Evolutionary conservation across 2,329 filamentous ascomycete genomes (phyloP).

Genomic region (Thermomyces lanuginosus): DNA sequence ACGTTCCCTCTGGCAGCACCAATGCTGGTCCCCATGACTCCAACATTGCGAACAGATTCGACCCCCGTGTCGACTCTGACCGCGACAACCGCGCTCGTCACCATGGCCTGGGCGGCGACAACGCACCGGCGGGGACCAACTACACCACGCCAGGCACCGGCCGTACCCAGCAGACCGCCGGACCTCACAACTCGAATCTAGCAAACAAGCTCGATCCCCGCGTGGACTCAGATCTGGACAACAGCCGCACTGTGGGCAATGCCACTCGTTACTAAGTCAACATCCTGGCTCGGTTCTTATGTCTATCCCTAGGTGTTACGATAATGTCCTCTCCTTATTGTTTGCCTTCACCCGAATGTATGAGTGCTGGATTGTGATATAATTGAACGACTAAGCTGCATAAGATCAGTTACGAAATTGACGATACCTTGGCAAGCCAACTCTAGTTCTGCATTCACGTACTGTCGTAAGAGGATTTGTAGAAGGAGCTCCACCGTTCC

Average conservation of each 20-base stretch:
- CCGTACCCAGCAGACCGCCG: slow-evolving; percentile 10
- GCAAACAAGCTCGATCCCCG: slow-evolving; percentile 38
- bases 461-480: no score
- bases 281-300: neutral
- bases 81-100: slow-evolving; percentile 7
- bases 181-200: slow-evolving; percentile 29
- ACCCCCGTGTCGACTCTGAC: slow-evolving; percentile 27
- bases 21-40: slow-evolving; percentile 24
- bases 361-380: neutral
- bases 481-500: no score
- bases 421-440: no score
- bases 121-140: slow-evolving; percentile 5
- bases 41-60: slow-evolving; percentile 16
- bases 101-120: slow-evolving; percentile 5
- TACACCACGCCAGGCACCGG: slow-evolving; percentile 7
- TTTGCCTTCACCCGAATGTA: slow-evolving; percentile 2
- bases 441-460: no score
- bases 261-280: slow-evolving; percentile 4
- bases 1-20: slow-evolving; percentile 11
- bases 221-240: slow-evolving; percentile 35
- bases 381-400: neutral
- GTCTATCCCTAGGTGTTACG: neutral
- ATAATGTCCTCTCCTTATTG: slow-evolving; percentile 1
- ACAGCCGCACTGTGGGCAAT: slow-evolving; percentile 6
- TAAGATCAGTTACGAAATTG: no score